Evolutionary conservation across 345 rosid species (phyloP).

Genomic region (Firmiana major): DNA sequence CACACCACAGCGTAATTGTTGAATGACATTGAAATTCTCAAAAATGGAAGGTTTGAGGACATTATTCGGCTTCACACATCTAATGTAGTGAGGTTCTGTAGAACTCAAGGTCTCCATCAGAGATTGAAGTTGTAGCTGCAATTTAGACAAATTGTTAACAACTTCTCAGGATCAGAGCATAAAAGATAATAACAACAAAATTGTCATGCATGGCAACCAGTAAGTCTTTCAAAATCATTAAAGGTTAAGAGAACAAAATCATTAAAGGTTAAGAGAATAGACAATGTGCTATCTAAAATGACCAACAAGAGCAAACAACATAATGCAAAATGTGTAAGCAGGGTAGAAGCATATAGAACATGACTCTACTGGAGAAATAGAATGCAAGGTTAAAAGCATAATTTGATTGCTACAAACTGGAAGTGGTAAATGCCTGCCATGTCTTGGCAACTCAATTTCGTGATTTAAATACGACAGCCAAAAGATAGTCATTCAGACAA

Average conservation of each 20-base stretch:
- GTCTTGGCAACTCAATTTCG: neutral
- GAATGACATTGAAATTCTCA: conserved; percentile 85
- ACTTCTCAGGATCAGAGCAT: neutral
- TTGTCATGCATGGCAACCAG: neutral
- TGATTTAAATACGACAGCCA: neutral
- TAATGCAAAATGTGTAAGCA: neutral
- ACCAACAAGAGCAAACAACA: neutral
- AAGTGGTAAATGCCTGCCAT: neutral
- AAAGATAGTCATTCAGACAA: neutral
- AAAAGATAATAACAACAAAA: neutral
- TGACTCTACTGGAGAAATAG: neutral
- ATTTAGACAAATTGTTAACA: conserved; percentile 10
- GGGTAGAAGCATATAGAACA: too few relatives aligned
- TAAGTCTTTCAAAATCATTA: conserved; percentile 1
- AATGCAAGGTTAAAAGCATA: neutral
- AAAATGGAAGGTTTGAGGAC: conserved; percentile 80
- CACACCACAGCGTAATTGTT: conserved; percentile 98
- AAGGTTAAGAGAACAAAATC: neutral
- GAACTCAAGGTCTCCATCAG: conserved; percentile 87
- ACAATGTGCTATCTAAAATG: neutral
- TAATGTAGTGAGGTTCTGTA: conserved; percentile 96
- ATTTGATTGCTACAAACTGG: neutral
- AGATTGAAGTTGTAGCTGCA: conserved; percentile 97
- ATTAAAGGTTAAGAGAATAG: neutral
- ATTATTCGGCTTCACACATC: conserved; percentile 99